These are phyloP conservation scores for Verticillium nonalfalfae DNA, from an alignment of 2,329 filamentous ascomycete genomes.

Conservation along the genomic window DNA sequence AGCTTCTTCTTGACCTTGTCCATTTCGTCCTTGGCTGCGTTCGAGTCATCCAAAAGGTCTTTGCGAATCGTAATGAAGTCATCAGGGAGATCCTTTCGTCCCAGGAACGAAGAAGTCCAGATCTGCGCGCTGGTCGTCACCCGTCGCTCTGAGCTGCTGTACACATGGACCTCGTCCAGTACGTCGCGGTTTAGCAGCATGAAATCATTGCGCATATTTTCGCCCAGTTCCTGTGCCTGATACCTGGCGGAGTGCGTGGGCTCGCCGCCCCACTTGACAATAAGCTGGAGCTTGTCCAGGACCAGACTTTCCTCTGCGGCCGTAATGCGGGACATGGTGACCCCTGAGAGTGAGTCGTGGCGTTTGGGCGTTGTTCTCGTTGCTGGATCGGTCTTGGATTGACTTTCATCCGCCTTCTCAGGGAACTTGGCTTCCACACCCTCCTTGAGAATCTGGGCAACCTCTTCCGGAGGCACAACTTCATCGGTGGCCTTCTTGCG, in stretches of 20 bases:
- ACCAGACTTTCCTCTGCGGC: conserved; percentile 89
- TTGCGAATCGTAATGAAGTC: conserved; percentile 90
- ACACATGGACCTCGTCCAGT: conserved; percentile 87
- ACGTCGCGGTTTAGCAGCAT: conserved; percentile 88
- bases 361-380: conserved; percentile 48
- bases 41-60: conserved; percentile 92
- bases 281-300: conserved; percentile 91
- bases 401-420: conserved; percentile 11
- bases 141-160: conserved; percentile 89
- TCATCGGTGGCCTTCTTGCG: conserved; percentile 74
- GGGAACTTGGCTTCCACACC: conserved; percentile 15
- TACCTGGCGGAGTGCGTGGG: conserved; percentile 96
- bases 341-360: conserved; percentile 80
- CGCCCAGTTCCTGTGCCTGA: conserved; percentile 88
- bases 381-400: conserved; percentile 5
- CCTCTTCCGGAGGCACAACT: conserved; percentile 24
- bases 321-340: conserved; percentile 90
- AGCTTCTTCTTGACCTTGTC: conserved; percentile 99
- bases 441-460: conserved; percentile 22
- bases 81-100: conserved; percentile 75
- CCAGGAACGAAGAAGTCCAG: conserved; percentile 84
- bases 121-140: conserved; percentile 97
- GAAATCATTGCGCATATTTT: conserved; percentile 93
- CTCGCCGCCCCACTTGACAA: conserved; percentile 98
- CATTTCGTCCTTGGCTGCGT: conserved; percentile 98